phyloP scores from a whole-genome alignment of 305 asterid genomes.

The Fraxinus velutina region DNA sequence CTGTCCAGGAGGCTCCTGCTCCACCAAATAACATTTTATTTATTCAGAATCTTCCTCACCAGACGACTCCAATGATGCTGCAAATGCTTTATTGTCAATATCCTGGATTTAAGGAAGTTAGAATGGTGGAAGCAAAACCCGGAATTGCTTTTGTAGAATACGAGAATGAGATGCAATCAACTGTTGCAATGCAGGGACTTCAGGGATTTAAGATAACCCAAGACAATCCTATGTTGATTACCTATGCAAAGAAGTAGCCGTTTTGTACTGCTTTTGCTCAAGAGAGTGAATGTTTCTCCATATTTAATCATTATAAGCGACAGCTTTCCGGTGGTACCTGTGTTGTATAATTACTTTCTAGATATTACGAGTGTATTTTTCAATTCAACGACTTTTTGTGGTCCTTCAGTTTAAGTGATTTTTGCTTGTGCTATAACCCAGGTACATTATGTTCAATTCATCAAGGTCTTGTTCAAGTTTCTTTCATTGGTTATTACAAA shows the following conservation, averaged over 20 bases:
- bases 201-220: slow-evolving; percentile 79
- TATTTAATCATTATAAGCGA: not conserved
- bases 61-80: slow-evolving; percentile 91
- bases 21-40: slow-evolving; percentile 93
- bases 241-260: slow-evolving; percentile 81
- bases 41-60: slow-evolving; percentile 90
- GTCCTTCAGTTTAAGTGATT: not conserved
- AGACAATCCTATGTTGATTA: slow-evolving; percentile 73
- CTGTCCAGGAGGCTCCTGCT: slow-evolving; percentile 80
- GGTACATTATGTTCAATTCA: not conserved
- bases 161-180: slow-evolving; percentile 87
- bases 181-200: slow-evolving; percentile 82
- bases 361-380: not conserved
- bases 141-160: slow-evolving; percentile 94
- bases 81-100: slow-evolving; percentile 90
- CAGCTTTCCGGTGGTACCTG: slow-evolving; percentile 17
- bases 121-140: slow-evolving; percentile 95
- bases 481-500: not conserved
- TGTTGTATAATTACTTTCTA: slow-evolving; percentile 35
- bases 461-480: not conserved
- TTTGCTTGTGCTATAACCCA: not conserved
- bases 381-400: not conserved
- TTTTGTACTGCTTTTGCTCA: not conserved
- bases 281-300: not conserved
- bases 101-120: slow-evolving; percentile 87